Evolutionary conservation across 73 alveolate genomes (phyloP).

Genomic region (Symbiodinium pilosum): DNA sequence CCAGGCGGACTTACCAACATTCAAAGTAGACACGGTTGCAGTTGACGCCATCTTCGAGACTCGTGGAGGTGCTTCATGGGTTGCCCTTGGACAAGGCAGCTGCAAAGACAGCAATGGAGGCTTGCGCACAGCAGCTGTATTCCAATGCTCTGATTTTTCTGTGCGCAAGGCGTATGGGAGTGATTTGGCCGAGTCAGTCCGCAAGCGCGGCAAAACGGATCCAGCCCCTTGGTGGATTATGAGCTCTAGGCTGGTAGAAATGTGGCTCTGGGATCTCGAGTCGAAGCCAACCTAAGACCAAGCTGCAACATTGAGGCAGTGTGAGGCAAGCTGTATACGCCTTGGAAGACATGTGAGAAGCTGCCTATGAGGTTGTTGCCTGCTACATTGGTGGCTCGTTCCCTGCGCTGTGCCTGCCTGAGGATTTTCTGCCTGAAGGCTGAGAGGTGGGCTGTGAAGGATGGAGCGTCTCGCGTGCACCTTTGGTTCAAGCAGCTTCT

Average conservation of each 20-base stretch:
- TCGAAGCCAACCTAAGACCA: too few species aligned
- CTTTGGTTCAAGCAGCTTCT: too few species aligned
- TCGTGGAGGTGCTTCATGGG: constrained; percentile 19
- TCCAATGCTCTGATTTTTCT: not conserved
- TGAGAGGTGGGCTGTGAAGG: too few species aligned
- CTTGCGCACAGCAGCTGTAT: too few species aligned
- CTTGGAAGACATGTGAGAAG: too few species aligned
- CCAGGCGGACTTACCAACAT: not conserved
- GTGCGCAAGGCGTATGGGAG: constrained; percentile 34
- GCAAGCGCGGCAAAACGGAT: not conserved
- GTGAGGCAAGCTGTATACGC: too few species aligned
- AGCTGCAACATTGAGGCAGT: too few species aligned
- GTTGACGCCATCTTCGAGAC: not conserved
- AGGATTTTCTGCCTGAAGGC: not conserved
- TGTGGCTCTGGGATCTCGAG: too few species aligned
- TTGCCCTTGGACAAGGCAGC: constrained; percentile 4
- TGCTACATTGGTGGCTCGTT: constrained; percentile 73
- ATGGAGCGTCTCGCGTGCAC: too few species aligned
- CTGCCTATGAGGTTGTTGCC: constrained; percentile 57
- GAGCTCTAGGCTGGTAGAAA: not conserved
- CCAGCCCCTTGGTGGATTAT: constrained; percentile 4
- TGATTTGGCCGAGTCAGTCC: constrained; percentile 22
- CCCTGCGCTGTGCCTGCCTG: constrained; percentile 30
- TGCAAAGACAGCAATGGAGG: constrained; percentile 13
- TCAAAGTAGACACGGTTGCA: too few species aligned